Percentiles rank a stretch among this genome's conserved stretches.
Evolutionary conservation across 1,284 basidiomycete species (phyloP).

Genomic region (Fomitopsis pinicola): DNA sequence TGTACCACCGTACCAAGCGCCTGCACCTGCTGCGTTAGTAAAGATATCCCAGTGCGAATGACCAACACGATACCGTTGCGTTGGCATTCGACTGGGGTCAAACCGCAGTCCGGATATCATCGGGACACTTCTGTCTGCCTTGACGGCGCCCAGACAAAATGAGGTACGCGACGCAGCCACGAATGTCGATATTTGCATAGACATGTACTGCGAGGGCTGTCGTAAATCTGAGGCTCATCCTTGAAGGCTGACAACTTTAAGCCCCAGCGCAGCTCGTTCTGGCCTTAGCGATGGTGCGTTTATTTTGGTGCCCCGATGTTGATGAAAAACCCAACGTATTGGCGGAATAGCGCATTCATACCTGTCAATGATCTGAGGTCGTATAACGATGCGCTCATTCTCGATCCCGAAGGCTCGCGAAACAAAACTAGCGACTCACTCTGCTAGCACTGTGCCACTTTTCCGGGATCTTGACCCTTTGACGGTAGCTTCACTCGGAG

Average conservation of each 20-base stretch:
- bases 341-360: background rate
- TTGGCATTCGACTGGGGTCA: no score
- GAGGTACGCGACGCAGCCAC: no score
- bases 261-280: background rate
- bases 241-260: background rate
- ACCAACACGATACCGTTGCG: no score
- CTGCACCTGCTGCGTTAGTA: background rate
- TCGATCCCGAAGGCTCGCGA: background rate
- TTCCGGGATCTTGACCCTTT: background rate
- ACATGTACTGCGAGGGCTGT: no score
- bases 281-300: background rate
- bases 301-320: background rate
- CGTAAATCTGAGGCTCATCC: no score
- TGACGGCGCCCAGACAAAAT: no score
- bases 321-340: background rate
- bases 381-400: background rate
- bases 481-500: background rate
- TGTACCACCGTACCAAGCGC: background rate
- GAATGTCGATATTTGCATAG: no score
- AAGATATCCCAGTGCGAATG: no score
- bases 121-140: no score
- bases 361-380: background rate
- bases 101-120: no score
- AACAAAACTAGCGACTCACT: background rate
- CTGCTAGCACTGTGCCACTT: background rate